Conservation (phyloP, 176 grass and related monocot genomes). For the Carex myosuroides region DNA sequence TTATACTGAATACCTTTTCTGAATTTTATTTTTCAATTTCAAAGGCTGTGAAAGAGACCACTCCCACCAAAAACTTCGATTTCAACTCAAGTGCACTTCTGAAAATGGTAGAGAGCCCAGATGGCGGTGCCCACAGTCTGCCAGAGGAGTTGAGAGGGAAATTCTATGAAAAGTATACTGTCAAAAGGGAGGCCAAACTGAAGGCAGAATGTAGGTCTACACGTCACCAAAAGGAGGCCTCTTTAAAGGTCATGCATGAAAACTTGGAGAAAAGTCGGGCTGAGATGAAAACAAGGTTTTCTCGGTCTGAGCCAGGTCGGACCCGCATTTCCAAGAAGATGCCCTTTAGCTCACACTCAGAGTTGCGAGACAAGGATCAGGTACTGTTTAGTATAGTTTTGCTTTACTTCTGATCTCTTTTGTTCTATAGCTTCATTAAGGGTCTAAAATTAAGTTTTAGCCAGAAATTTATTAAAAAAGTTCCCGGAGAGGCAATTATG, state of each 20-base stretch:
- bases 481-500: not conserved
- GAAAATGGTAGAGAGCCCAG: slow-evolving; percentile 65
- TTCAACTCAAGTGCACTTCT: slow-evolving; percentile 57
- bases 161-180: slow-evolving; percentile 90
- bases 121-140: slow-evolving; percentile 46
- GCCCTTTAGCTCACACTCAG: slow-evolving; percentile 38
- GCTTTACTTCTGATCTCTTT: not conserved
- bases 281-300: slow-evolving; percentile 71
- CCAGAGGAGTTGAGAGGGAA: slow-evolving; percentile 82
- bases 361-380: slow-evolving; percentile 40
- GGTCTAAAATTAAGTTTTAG: not conserved
- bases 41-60: slow-evolving; percentile 33
- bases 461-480: not conserved
- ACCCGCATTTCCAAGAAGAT: slow-evolving; percentile 34
- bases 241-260: slow-evolving; percentile 78
- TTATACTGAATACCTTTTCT: slow-evolving; percentile 20
- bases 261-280: slow-evolving; percentile 77
- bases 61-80: slow-evolving; percentile 19
- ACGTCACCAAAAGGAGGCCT: slow-evolving; percentile 69
- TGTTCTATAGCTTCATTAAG: not conserved
- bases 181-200: slow-evolving; percentile 84
- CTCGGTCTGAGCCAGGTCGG: slow-evolving; percentile 41
- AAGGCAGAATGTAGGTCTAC: slow-evolving; percentile 74
- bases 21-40: slow-evolving; percentile 38
- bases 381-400: not conserved